phyloP scores from a whole-genome alignment of 2,329 filamentous ascomycete species.

The Fusarium mangiferae region DNA sequence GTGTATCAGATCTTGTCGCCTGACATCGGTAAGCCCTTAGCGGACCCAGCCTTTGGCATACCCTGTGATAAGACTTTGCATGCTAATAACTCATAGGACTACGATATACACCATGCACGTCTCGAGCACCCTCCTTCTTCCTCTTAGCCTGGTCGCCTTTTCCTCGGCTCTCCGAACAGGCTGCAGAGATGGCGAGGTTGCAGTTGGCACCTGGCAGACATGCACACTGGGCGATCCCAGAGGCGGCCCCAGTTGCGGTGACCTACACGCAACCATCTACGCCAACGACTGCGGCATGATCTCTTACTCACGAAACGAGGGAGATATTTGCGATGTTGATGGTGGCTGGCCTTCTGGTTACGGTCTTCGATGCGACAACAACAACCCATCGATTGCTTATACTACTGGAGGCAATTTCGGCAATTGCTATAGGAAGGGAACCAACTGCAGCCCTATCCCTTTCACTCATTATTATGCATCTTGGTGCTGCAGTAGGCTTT shows the following conservation, averaged over 20 bases:
- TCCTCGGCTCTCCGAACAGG: not conserved
- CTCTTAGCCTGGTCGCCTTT: not conserved
- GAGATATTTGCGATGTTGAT: not conserved
- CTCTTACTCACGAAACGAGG: not conserved
- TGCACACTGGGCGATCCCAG: not conserved
- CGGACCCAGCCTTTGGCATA: not conserved
- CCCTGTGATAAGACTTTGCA: fast-evolving
- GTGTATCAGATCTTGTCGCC: not conserved
- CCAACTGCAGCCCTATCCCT: not conserved
- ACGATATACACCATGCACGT: not conserved
- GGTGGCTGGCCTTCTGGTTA: not conserved
- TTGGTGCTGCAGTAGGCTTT: not conserved
- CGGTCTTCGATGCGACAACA: not conserved
- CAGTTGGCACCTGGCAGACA: not conserved
- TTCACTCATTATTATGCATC: not conserved
- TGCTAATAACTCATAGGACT: not conserved
- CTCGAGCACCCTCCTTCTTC: not conserved
- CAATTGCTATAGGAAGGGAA: not conserved
- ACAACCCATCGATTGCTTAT: not conserved
- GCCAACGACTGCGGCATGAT: not conserved
- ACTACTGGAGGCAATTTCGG: not conserved
- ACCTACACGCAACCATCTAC: not conserved
- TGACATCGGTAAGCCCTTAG: not conserved
- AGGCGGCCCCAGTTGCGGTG: not conserved
- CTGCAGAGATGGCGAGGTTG: not conserved